Base-by-base conservation (phyloP, 2,329 filamentous ascomycete genomes). In the Botrytis tulipae region DNA sequence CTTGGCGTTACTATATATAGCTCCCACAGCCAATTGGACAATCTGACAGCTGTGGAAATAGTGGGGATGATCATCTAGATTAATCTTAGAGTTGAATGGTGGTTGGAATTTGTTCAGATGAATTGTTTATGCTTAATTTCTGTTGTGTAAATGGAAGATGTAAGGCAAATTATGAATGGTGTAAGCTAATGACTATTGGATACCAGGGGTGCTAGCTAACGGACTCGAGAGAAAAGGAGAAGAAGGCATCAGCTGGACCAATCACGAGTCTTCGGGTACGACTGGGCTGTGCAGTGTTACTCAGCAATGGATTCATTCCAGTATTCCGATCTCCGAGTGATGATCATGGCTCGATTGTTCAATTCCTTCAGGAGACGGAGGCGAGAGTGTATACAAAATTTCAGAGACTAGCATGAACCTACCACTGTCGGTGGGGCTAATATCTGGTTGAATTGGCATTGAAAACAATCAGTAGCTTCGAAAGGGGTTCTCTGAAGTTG, bases 1-100 rank as follows among this genome's bases (percentile, higher is more conserved):
- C 66, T 69, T 69, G 66, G 48, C 35, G 66, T 57, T 69, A 16
- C 66, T 69, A 69, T 69, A 59, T 59, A 69, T 69, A 57, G 48
- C 35, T 25, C 5, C 6, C 9, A 20, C 25, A 42, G 9, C 66
- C 66, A 69, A 57, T 69, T 57, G 32, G 66, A 57, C 48, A 57
- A 54, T 32, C 54, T 42, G 48, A 20, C 42, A 40, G 46, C 46
- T n/a, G 32, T 40, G 46, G 25, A 29, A 67, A 67, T 12, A 69
- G 37, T 69, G 66, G 66, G 3, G 37, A 18, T 32, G 48, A 69
- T 69, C 35, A 29, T 29, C 65, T 42, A 54, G 35, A 25, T 54
- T 32, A 68, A 68, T 69, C 35, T 69, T 59, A 42, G 44, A 67
- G 44, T 51, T 51, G 44, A 51, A 37, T 18, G 32, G 4, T 35